A percentile compares a stretch with the other conserved stretches of the same genome.
Conservation (phyloP, 108 stramenopile species). For the Cyclotella baltica region DNA sequence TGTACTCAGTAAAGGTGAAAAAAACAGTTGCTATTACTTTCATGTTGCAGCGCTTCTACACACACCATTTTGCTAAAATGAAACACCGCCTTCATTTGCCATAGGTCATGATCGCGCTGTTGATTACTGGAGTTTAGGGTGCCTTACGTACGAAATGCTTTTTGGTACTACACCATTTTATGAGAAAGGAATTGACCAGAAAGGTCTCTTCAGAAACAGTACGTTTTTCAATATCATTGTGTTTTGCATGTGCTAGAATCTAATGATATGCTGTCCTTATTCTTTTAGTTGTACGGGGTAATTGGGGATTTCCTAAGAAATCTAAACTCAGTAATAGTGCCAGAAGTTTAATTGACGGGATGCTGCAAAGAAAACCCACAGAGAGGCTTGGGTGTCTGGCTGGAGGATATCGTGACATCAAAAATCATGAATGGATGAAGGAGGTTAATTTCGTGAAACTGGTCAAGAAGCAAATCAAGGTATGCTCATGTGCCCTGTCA, state of each 20-base stretch:
- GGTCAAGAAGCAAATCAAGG: slow-evolving; percentile 59
- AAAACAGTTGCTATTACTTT: slow-evolving; percentile 14
- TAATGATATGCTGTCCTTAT: slow-evolving; percentile 22
- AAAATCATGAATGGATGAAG: slow-evolving; percentile 71
- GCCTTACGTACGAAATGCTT: slow-evolving; percentile 87
- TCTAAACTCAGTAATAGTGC: slow-evolving; percentile 34
- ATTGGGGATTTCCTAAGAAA: slow-evolving; percentile 47
- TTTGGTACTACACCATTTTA: slow-evolving; percentile 81
- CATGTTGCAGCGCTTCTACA: background rate
- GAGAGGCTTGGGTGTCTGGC: slow-evolving; percentile 54
- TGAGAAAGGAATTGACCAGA: slow-evolving; percentile 66
- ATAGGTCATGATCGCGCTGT: slow-evolving; percentile 96
- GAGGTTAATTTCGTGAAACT: slow-evolving; percentile 65
- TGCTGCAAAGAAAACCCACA: slow-evolving; percentile 45
- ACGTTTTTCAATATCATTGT: background rate
- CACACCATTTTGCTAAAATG: background rate
- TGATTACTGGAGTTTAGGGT: slow-evolving; percentile 92
- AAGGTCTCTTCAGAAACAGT: slow-evolving; percentile 63
- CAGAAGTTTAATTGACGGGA: slow-evolving; percentile 39
- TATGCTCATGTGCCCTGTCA: background rate
- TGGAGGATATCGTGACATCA: slow-evolving; percentile 68
- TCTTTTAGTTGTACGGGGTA: slow-evolving; percentile 66
- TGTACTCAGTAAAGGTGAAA: slow-evolving; percentile 50
- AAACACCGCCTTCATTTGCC: slow-evolving; percentile 14
- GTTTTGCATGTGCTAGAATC: background rate